Evolutionary conservation across 768 basidiomycete species (phyloP), one percentile per base, ranked within the genome.

Genomic region (Lactarius hatsudake): DNA sequence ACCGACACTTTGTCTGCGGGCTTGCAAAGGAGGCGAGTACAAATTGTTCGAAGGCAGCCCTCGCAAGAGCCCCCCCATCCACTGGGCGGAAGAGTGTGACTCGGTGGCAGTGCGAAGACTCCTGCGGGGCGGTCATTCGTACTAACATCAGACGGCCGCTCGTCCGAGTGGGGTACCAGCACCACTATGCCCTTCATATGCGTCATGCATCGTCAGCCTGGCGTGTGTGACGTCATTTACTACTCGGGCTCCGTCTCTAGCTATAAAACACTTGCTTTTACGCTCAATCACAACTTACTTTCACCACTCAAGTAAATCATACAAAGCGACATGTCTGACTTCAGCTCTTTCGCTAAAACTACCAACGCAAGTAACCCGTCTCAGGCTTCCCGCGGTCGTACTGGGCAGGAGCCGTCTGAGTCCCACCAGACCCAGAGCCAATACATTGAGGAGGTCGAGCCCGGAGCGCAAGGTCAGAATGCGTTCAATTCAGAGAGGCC

Each of bases 401-500:
- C 34, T 26, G 71, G 56, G 20, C 69, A 71, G 3, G 63, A 61
- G n/a, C 45, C 51, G 56, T 8, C 42, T 34, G 59, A 67, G 42
- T 54, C 23, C 20, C 55, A 54, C 7, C 26, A 28, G 26, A 28
- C 26, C 26, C 26, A 28, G 26, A 32, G 30, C 54, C 59, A 2
- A 17, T 51, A 42, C 38, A 28, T 23, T 10, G 57, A 59, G 34
- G 57, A 51, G 18, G 18, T 20, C 6, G 34, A 45, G 0, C 13
- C 36, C 28, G 17, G 17, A 5, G 23, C 5, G 13, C 17, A 63
- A 20, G 70, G 73, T 17, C 62, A 61, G 58, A 77, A 71, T 13
- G 78, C 77, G 2, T 77, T 62, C 36, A 69, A 67, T 30, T 66
- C 65, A 0, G 68, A 67, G 56, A 74, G 80, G 20, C 81, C 81